Evolutionary conservation across 208 protist species (phyloP), one percentile per base, ranked within the genome.

Genomic region (Vickermania ingenoplastis): DNA sequence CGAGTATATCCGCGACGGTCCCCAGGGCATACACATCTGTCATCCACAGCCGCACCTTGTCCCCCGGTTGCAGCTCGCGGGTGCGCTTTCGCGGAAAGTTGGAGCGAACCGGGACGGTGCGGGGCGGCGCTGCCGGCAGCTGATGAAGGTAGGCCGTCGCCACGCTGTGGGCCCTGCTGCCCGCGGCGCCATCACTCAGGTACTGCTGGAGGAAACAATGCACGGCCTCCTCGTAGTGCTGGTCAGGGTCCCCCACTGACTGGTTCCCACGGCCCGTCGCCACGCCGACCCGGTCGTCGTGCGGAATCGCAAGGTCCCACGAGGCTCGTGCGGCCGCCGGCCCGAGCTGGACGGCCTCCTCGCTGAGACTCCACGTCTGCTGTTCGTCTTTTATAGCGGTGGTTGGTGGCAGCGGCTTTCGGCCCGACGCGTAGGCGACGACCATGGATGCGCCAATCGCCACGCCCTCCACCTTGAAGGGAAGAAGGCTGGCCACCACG

Each of bases 21-120:
- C 70, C 86, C 3, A 93, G 53, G 0, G 86, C 86, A 67, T 93
- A 93, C 23, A 93, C 69, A 53, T 93, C 65, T 14, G 78, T 87
- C 86, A 93, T 93, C 83, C 86, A 93, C 41, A 93, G 63, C 21
- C 86, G 82, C 55, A 93, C 78, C 64, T 93, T 93, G 55, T 81
- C 64, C 41, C 83, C 86, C 2, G 70, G 59, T 4, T 49, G 41
- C 22, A 90, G 31, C 21, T 64, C 62, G 13, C 63, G 51, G 2
- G 68, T 65, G 2, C 69, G 63, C n/a, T 81, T 55, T 24, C 59
- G 73, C 0, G 57, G 30, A 55, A 85, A 92, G 25, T 51, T 22
- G 36, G 80, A 81, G 4, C 36, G 57, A 17, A 50, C 54, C 3
- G 36, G 53, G 11, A 65, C 63, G 0, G 73, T 79, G 21, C 61